Conservation (phyloP, 2,329 filamentous ascomycete species). For the Stemphylium lycopersici region DNA sequence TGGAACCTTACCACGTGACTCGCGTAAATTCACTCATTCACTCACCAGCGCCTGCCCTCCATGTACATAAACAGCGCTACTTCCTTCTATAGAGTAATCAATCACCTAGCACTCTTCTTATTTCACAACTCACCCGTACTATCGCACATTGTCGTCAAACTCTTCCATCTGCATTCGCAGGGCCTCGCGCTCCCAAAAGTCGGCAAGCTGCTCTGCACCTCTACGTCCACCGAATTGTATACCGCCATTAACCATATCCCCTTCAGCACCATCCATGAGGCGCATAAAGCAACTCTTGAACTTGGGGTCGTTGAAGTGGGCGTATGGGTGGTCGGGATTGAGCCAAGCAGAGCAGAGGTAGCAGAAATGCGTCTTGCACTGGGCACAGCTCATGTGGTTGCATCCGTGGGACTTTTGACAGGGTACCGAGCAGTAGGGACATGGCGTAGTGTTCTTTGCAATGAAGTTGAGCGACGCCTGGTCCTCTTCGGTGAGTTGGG, state of each 20-base stretch:
- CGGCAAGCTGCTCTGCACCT: constrained; percentile 52
- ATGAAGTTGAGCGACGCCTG: constrained; percentile 87
- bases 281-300: constrained; percentile 76
- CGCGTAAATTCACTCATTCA: no score
- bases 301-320: constrained; percentile 78
- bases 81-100: no score
- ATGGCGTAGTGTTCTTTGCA: constrained; percentile 79
- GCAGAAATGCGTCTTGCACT: constrained; percentile 91
- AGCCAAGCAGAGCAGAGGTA: constrained; percentile 93
- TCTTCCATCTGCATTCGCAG: constrained; percentile 32
- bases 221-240: constrained; percentile 52
- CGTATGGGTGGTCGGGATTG: constrained; percentile 78
- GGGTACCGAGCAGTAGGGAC: constrained; percentile 83
- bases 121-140: no score
- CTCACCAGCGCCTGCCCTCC: no score
- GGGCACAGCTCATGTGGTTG: constrained; percentile 70
- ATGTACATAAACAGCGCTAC: no score
- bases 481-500: constrained; percentile 81
- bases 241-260: constrained; percentile 63
- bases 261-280: constrained; percentile 87
- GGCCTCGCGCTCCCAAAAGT: constrained; percentile 47
- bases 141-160: neutral
- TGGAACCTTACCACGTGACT: no score
- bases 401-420: constrained; percentile 92
- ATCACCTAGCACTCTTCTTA: no score